phyloP scores from a whole-genome alignment of 441 rosid genomes.

The Pelargonium australe region DNA sequence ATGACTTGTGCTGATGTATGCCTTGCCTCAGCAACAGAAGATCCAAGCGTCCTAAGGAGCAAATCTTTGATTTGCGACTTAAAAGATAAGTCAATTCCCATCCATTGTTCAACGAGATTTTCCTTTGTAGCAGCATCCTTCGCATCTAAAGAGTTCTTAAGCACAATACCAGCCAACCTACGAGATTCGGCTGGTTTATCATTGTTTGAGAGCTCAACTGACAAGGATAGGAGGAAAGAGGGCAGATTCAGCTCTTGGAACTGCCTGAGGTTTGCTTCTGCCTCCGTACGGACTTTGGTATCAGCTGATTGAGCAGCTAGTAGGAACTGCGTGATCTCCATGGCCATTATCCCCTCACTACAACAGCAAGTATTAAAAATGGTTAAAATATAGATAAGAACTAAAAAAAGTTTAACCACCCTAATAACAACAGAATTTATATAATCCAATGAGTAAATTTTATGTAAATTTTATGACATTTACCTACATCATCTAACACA shows the following conservation, averaged over 20 bases:
- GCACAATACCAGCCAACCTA: slow-evolving; percentile 43
- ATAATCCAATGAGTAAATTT: background rate
- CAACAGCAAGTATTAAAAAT: background rate
- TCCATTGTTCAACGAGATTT: slow-evolving; percentile 49
- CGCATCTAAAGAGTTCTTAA: slow-evolving; percentile 49
- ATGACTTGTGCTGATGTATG: slow-evolving; percentile 47
- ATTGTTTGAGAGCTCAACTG: slow-evolving; percentile 42
- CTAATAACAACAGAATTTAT: background rate
- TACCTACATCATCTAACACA: too few species aligned
- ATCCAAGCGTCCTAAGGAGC: slow-evolving; percentile 36
- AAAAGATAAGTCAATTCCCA: slow-evolving; percentile 31
- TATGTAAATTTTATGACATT: too few species aligned
- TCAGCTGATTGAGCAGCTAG: slow-evolving; percentile 47
- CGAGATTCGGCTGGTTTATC: slow-evolving; percentile 51
- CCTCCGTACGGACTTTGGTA: slow-evolving; percentile 42
- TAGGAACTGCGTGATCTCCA: slow-evolving; percentile 52
- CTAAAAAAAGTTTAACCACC: background rate
- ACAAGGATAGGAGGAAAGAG: slow-evolving; percentile 35
- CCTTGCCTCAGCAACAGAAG: slow-evolving; percentile 37
- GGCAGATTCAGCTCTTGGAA: slow-evolving; percentile 56
- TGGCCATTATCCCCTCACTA: slow-evolving; percentile 33
- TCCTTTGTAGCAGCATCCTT: slow-evolving; percentile 43
- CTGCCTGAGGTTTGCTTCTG: slow-evolving; percentile 61
- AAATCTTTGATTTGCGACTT: slow-evolving; percentile 40
- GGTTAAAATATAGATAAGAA: background rate